These are phyloP conservation scores for Acanthamoeba lenticulata DNA, from an alignment of 208 protist genomes.

Conservation along the genomic window DNA sequence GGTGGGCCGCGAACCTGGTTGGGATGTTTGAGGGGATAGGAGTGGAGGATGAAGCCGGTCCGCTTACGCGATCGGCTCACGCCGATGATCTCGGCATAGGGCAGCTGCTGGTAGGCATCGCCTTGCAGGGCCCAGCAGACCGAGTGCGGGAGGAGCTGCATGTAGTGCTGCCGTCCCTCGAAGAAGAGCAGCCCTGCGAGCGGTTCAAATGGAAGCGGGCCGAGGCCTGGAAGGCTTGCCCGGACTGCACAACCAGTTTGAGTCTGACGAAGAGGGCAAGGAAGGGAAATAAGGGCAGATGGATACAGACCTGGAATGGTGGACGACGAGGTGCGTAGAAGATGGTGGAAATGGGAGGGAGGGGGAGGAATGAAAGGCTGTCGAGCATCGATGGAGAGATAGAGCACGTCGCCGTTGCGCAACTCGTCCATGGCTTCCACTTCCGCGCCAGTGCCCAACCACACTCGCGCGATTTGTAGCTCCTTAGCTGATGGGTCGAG, in stretches of 20 bases:
- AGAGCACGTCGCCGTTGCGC: background rate
- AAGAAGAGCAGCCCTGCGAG: background rate
- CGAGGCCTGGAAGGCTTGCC: background rate
- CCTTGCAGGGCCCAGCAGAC: background rate
- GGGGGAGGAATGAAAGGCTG: conserved; percentile 5
- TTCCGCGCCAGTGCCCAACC: background rate
- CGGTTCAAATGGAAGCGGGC: background rate
- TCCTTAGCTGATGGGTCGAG: background rate
- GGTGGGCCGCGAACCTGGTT: background rate
- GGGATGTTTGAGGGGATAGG: conserved; percentile 17
- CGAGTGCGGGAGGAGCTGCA: background rate
- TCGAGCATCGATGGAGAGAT: background rate
- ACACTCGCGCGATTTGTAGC: background rate
- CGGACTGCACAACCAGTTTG: no score
- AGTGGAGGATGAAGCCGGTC: conserved; percentile 4
- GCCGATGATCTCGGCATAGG: background rate
- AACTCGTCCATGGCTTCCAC: conserved; percentile 6
- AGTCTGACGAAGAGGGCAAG: background rate
- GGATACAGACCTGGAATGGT: background rate
- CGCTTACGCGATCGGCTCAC: background rate
- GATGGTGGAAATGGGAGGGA: background rate
- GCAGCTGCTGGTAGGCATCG: conserved; percentile 29
- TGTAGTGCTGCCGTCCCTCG: background rate
- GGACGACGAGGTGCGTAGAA: background rate
- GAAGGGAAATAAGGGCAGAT: background rate